Conservation (phyloP, 2,329 filamentous ascomycete genomes). For the Penicillium sp. region DNA sequence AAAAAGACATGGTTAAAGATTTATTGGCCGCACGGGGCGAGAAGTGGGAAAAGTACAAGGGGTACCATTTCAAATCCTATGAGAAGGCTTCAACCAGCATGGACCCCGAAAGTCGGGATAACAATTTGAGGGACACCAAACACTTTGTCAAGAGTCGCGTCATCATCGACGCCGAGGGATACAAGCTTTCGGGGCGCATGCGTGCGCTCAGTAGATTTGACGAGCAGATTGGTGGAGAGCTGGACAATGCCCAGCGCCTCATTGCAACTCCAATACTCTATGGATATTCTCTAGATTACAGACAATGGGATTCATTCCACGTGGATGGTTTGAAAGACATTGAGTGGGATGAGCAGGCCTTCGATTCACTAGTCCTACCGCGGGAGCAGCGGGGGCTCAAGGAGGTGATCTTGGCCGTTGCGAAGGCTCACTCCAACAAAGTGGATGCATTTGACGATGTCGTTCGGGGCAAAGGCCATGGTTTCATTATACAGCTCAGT, state of each 20-base stretch:
- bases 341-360: constrained; percentile 46
- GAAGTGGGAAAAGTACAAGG: constrained; percentile 47
- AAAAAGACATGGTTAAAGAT: constrained; percentile 38
- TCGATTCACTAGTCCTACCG: constrained; percentile 50
- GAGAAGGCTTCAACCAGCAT: constrained; percentile 42
- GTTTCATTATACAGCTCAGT: constrained; percentile 52
- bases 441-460: constrained; percentile 49
- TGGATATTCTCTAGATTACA: constrained; percentile 50
- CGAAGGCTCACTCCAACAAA: constrained; percentile 42
- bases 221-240: constrained; percentile 19
- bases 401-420: constrained; percentile 48
- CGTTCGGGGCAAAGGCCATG: constrained; percentile 53
- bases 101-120: constrained; percentile 26
- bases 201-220: constrained; percentile 34
- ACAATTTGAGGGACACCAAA: not conserved
- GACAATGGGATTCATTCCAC: constrained; percentile 37
- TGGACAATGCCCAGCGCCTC: constrained; percentile 44
- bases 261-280: constrained; percentile 44
- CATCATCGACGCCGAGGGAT: constrained; percentile 53
- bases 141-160: constrained; percentile 48
- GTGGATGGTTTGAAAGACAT: constrained; percentile 44
- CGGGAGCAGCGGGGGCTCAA: constrained; percentile 42
- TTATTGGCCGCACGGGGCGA: constrained; percentile 48
- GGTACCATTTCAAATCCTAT: constrained; percentile 52
- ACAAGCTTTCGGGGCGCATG: constrained; percentile 43